These are phyloP conservation scores for Trypanosoma boissoni DNA, from an alignment of 208 protist genomes.

Conservation along the genomic window DNA sequence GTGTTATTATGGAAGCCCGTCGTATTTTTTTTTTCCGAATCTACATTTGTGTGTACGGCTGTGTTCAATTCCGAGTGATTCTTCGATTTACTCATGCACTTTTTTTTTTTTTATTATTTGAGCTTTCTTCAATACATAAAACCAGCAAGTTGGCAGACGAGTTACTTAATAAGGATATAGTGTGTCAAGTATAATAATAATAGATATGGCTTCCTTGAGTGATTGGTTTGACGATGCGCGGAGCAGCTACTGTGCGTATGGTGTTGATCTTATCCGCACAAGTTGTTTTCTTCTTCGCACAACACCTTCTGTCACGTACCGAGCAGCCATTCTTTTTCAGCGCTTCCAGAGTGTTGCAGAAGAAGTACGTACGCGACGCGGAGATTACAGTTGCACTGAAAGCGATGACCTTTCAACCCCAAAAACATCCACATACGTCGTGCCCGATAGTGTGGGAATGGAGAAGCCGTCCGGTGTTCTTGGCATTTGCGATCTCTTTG, in stretches of 20 bases:
- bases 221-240: conserved; percentile 22
- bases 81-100: too few species aligned
- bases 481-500: conserved; percentile 58
- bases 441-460: conserved; percentile 46
- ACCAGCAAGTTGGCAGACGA: not conserved
- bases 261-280: conserved; percentile 76
- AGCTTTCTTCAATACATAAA: not conserved
- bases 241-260: conserved; percentile 57
- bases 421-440: conserved; percentile 38
- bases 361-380: conserved; percentile 8
- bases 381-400: conserved; percentile 11
- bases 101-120: not conserved
- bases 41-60: too few species aligned
- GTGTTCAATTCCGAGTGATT: too few species aligned
- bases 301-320: conserved; percentile 65
- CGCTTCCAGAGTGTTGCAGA: conserved; percentile 50
- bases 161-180: too few species aligned
- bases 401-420: not conserved
- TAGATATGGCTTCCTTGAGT: conserved; percentile 13
- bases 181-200: too few species aligned
- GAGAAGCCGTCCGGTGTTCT: conserved; percentile 39
- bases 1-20: too few species aligned
- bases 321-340: conserved; percentile 73
- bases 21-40: too few species aligned
- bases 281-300: conserved; percentile 53